A percentile compares a stretch with the other conserved stretches of the same genome.
Evolutionary conservation across 768 basidiomycete species (phyloP).

Genomic region (Mrakia blollopis): DNA sequence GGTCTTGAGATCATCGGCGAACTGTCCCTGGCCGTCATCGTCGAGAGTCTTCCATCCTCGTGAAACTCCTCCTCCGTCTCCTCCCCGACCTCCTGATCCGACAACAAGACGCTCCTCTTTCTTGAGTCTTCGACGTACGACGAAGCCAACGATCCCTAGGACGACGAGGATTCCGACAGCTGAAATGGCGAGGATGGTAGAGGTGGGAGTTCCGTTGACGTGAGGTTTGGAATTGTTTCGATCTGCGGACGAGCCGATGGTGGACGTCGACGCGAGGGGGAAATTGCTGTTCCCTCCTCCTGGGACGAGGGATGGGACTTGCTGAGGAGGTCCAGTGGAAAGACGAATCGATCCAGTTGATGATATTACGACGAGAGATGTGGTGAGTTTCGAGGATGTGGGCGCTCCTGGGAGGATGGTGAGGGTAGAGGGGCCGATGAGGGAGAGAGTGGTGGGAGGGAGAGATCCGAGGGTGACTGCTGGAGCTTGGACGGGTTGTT

Average conservation of each 20-base stretch:
- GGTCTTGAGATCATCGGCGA: conserved; percentile 1
- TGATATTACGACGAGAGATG: background rate
- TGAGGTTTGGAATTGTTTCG: background rate
- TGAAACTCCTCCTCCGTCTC: background rate
- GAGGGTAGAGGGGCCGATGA: background rate
- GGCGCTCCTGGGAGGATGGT: background rate
- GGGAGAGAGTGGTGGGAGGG: conserved; percentile 4
- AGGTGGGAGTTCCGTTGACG: background rate
- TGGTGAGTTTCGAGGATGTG: background rate
- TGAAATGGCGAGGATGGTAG: conserved; percentile 3
- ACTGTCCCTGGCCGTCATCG: background rate
- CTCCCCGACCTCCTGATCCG: background rate
- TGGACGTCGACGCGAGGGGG: background rate
- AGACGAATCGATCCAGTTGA: background rate
- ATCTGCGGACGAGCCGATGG: background rate
- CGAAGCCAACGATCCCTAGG: background rate
- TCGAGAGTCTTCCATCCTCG: conserved; percentile 2
- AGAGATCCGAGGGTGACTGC: background rate
- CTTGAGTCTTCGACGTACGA: background rate
- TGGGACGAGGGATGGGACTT: background rate
- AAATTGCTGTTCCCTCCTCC: background rate
- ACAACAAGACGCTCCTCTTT: background rate
- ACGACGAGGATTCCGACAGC: background rate
- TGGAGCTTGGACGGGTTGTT: conserved; percentile 3
- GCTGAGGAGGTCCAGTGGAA: background rate